These are phyloP conservation scores for Quercus aquifolioides DNA, from an alignment of 306 rosid genomes.

Conservation along the genomic window DNA sequence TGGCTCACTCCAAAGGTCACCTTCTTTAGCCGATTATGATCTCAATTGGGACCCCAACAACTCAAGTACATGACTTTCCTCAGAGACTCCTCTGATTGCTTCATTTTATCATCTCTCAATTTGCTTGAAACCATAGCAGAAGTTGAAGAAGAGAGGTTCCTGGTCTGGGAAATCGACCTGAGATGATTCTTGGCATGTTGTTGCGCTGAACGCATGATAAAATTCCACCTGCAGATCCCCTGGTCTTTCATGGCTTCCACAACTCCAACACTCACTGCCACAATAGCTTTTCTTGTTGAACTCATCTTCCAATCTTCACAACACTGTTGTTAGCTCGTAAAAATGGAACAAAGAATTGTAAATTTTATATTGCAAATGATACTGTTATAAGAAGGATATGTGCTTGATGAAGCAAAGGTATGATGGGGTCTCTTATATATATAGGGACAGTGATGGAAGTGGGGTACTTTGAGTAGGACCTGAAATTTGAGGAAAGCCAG, in stretches of 20 bases:
- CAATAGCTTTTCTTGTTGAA: too few relatives aligned
- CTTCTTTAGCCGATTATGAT: not conserved
- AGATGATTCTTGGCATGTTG: not conserved
- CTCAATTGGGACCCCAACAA: constrained; percentile 41
- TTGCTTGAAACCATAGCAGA: constrained; percentile 27
- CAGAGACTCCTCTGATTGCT: constrained; percentile 63
- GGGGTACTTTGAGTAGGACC: not conserved
- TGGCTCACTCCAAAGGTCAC: not conserved
- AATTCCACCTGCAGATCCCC: not conserved
- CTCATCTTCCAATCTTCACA: too few relatives aligned
- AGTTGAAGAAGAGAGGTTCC: constrained; percentile 23
- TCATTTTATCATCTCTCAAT: constrained; percentile 41
- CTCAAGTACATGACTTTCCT: constrained; percentile 77
- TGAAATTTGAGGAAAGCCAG: not conserved
- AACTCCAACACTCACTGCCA: not conserved
- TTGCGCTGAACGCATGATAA: not conserved
- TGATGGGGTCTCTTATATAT: not conserved
- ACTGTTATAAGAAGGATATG: not conserved
- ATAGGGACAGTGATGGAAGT: not conserved
- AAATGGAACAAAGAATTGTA: too few relatives aligned
- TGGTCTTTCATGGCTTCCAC: constrained; percentile 23
- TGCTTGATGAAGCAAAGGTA: not conserved
- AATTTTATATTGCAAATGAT: not conserved
- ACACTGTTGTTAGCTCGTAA: too few relatives aligned
- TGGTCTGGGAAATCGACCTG: not conserved